Percentiles rank a stretch among this genome's conserved stretches.
These are phyloP conservation scores for Chondrostereum purpureum DNA, from an alignment of 1,284 basidiomycete genomes.

Conservation along the genomic window DNA sequence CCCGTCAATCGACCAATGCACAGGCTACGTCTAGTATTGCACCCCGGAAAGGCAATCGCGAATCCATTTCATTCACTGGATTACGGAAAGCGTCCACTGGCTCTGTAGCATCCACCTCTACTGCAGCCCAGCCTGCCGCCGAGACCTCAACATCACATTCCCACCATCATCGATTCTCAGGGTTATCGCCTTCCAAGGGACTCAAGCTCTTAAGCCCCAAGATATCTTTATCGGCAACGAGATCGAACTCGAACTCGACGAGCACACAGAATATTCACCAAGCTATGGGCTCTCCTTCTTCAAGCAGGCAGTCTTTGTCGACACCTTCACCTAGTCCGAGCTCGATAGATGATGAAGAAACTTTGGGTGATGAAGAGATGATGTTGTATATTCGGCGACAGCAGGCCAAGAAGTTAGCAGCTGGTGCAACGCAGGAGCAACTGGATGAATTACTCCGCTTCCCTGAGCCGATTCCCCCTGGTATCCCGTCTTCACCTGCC, in stretches of 20 bases:
- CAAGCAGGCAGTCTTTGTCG: constrained; percentile 68
- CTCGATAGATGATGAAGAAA: constrained; percentile 83
- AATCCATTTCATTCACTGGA: constrained; percentile 68
- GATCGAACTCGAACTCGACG: constrained; percentile 41
- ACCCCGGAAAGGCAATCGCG: constrained; percentile 63
- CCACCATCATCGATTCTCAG: constrained; percentile 60
- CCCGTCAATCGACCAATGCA: constrained; percentile 57
- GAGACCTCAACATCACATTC: constrained; percentile 28
- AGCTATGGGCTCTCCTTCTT: constrained; percentile 56
- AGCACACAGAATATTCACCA: constrained; percentile 47
- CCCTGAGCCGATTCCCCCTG: constrained; percentile 82
- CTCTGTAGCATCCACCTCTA: constrained; percentile 61
- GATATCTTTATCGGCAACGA: constrained; percentile 52
- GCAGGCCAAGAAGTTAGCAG: constrained; percentile 81
- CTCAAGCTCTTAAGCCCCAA: constrained; percentile 76
- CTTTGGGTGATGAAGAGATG: constrained; percentile 95
- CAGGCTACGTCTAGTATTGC: constrained; percentile 34
- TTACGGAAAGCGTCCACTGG: constrained; percentile 75
- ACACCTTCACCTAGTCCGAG: constrained; percentile 76
- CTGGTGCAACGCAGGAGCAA: constrained; percentile 79
- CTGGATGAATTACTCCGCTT: constrained; percentile 88
- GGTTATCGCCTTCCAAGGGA: constrained; percentile 75
- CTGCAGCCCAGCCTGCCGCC: constrained; percentile 35
- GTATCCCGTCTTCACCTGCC: constrained; percentile 60
- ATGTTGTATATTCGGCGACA: constrained; percentile 87